Evolutionary conservation across 2,329 filamentous ascomycete genomes (phyloP).

Genomic region (Cytospora leucostoma): DNA sequence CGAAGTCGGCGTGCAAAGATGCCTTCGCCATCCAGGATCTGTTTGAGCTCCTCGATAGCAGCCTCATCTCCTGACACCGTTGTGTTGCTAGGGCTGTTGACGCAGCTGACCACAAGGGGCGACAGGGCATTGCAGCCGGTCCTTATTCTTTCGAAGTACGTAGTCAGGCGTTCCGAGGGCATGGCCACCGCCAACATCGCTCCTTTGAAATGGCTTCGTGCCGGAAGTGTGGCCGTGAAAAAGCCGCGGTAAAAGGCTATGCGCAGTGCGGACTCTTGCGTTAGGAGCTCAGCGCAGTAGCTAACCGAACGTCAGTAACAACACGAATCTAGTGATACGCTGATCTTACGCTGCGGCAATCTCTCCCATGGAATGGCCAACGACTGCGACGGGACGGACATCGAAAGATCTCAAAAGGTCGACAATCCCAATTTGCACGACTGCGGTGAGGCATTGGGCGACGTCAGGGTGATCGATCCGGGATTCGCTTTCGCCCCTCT

Average conservation of each 20-base stretch:
- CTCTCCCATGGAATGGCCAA: slow-evolving; percentile 18
- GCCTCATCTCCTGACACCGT: slow-evolving; percentile 4
- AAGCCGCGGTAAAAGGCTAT: slow-evolving; percentile 44
- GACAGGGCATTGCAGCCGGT: background rate
- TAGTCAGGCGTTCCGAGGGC: no score
- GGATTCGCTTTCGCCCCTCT: slow-evolving; percentile 27
- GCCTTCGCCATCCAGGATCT: background rate
- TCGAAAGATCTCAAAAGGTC: background rate
- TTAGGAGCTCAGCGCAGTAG: no score
- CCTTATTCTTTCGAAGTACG: no score
- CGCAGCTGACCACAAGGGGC: slow-evolving; percentile 1
- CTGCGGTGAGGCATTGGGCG: slow-evolving; percentile 35
- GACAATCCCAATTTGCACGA: slow-evolving; percentile 19
- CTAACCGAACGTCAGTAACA: no score
- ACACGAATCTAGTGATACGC: no score
- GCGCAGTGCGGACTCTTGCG: slow-evolving; percentile 30
- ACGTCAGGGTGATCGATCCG: slow-evolving; percentile 33
- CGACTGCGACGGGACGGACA: background rate
- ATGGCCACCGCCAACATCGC: no score
- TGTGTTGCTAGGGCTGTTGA: slow-evolving; percentile 4
- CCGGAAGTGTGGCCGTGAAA: background rate
- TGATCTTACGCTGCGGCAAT: slow-evolving; percentile 21
- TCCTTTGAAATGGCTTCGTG: background rate
- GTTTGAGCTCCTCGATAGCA: background rate
- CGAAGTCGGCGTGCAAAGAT: background rate